These are phyloP conservation scores for Perkinsus olseni DNA, from an alignment of 169 alveolate species.

Conservation along the genomic window DNA sequence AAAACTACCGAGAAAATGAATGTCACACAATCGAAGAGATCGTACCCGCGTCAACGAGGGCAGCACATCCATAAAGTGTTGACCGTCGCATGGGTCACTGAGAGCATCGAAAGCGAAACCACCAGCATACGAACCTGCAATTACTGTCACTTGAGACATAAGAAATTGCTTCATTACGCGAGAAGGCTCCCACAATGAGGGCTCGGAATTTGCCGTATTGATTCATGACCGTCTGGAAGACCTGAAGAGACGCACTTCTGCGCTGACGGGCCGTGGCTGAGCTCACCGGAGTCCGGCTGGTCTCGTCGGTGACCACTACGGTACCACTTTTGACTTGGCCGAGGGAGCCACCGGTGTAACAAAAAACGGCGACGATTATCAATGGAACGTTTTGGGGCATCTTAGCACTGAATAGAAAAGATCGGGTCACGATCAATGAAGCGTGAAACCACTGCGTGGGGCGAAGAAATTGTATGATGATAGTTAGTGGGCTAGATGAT, in stretches of 20 bases:
- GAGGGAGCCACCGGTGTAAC: background rate
- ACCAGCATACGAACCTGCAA: background rate
- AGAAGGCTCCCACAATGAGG: background rate
- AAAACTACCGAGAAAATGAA: too few relatives aligned
- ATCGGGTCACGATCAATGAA: background rate
- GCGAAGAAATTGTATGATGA: too few relatives aligned
- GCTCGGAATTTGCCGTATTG: background rate
- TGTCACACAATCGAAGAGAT: too few relatives aligned
- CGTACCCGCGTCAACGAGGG: background rate
- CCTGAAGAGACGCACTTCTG: background rate
- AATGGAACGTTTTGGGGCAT: background rate
- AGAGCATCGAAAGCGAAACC: background rate
- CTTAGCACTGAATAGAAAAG: background rate
- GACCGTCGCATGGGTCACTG: background rate
- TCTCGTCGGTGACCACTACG: background rate
- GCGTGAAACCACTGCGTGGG: too few relatives aligned
- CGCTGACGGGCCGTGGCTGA: too few relatives aligned
- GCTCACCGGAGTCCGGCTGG: background rate
- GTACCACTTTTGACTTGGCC: background rate
- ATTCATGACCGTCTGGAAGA: background rate
- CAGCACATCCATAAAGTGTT: background rate
- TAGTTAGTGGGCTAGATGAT: too few relatives aligned
- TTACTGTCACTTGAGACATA: background rate
- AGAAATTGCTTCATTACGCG: background rate
- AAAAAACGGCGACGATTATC: background rate